A percentile compares a stretch with the other conserved stretches of the same genome.
Evolutionary conservation across 2,329 filamentous ascomycete species (phyloP).

Genomic region (Botrytis galanthina): DNA sequence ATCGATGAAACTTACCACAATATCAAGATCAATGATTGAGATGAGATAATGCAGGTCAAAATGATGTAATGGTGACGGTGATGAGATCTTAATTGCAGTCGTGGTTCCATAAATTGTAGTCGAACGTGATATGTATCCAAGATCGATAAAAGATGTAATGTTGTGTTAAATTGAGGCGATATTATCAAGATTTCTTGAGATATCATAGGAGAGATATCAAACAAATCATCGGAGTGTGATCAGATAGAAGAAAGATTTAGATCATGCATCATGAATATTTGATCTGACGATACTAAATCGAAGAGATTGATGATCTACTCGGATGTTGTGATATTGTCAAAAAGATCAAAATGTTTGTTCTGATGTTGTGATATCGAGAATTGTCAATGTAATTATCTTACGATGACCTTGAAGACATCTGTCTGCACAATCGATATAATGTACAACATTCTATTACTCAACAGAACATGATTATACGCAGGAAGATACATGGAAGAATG

Average conservation of each 20-base stretch:
- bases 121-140: neutral
- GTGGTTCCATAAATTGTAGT: neutral
- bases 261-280: neutral
- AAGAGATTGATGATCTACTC: neutral
- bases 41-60: neutral
- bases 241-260: neutral
- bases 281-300: neutral
- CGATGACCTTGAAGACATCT: neutral
- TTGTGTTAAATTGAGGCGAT: neutral
- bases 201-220: neutral
- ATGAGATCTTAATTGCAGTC: neutral
- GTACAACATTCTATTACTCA: neutral
- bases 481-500: neutral
- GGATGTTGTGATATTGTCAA: neutral
- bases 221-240: neutral
- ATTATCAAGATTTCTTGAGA: constrained; percentile 1
- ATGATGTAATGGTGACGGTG: neutral
- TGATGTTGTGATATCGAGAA: neutral
- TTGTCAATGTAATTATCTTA: neutral
- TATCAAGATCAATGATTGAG: neutral
- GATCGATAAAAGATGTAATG: neutral
- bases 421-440: neutral
- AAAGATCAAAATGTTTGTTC: neutral
- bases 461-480: neutral
- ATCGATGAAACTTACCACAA: neutral